A percentile compares a stretch with the other conserved stretches of the same genome.
Evolutionary conservation across 169 alveolate species (phyloP).

Genomic region (Cyclospora cayetanensis): DNA sequence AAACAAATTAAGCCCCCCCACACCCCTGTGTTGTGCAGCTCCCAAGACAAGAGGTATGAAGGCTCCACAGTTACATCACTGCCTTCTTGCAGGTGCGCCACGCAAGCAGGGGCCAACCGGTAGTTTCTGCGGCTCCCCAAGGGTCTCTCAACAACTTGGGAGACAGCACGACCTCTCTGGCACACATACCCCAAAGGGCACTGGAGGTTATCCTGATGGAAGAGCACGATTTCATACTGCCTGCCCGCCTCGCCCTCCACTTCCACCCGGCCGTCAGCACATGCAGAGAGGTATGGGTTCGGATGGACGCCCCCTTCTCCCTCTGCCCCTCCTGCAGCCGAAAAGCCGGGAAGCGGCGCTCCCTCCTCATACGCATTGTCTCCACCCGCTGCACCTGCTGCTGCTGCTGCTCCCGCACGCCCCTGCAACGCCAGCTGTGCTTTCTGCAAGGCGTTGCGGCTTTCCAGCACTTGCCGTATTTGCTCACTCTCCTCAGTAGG

Average conservation of each 20-base stretch:
- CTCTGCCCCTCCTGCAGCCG: neutral
- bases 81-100: too few species aligned
- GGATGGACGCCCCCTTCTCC: neutral
- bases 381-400: slow-evolving; percentile 38
- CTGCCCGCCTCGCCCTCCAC: slow-evolving; percentile 55
- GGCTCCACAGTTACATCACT: too few species aligned
- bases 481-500: slow-evolving; percentile 37
- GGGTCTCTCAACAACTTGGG: too few species aligned
- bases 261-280: slow-evolving; percentile 51
- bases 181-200: slow-evolving; percentile 31
- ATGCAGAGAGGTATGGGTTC: slow-evolving; percentile 54
- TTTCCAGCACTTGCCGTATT: slow-evolving; percentile 3
- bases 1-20: too few species aligned
- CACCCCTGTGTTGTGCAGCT: too few species aligned
- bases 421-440: slow-evolving; percentile 57
- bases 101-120: too few species aligned
- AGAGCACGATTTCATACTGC: slow-evolving; percentile 50
- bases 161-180: too few species aligned
- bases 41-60: too few species aligned
- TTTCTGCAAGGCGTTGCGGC: slow-evolving; percentile 35
- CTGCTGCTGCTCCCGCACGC: neutral
- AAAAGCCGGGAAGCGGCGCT: neutral
- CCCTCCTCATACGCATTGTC: neutral
- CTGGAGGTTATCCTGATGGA: slow-evolving; percentile 32
- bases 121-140: too few species aligned